Evolutionary conservation across 2,329 filamentous ascomycete genomes (phyloP).

Genomic region (Sphaerostilbella broomeana): DNA sequence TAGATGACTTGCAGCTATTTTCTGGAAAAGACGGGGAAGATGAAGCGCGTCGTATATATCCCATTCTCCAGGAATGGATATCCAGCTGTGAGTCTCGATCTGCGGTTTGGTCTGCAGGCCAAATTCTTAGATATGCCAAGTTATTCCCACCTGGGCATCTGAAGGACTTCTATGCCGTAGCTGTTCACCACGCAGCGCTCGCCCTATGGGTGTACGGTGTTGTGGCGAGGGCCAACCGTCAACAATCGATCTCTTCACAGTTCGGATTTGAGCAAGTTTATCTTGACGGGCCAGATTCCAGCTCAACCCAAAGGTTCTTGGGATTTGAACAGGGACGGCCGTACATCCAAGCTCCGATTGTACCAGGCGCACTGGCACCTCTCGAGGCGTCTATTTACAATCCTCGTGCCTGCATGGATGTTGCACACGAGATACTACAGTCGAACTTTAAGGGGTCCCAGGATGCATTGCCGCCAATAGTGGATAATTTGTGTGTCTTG

Average conservation of each 20-base stretch:
- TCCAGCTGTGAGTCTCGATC: conserved; percentile 48
- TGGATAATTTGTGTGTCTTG: conserved; percentile 60
- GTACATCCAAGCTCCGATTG: conserved; percentile 35
- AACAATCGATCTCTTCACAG: conserved; percentile 27
- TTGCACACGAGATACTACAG: conserved; percentile 50
- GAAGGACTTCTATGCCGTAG: conserved; percentile 61
- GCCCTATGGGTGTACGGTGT: conserved; percentile 66
- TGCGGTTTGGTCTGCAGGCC: conserved; percentile 62
- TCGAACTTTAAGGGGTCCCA: conserved; percentile 42
- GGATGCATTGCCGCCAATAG: conserved; percentile 50
- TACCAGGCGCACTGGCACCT: conserved; percentile 16
- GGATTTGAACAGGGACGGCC: conserved; percentile 48
- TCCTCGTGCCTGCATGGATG: conserved; percentile 51
- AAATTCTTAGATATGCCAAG: conserved; percentile 56
- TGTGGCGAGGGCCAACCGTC: conserved; percentile 37
- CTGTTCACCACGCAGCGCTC: conserved; percentile 61
- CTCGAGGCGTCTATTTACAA: conserved; percentile 43
- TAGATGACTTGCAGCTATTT: conserved; percentile 61
- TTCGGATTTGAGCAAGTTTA: conserved; percentile 37
- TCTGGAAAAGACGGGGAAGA: conserved; percentile 62
- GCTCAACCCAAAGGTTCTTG: conserved; percentile 51
- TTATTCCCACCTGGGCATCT: conserved; percentile 46
- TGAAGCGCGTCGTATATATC: conserved; percentile 54
- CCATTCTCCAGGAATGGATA: conserved; percentile 53
- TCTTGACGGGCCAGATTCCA: conserved; percentile 50